Base-by-base conservation (phyloP, 441 rosid species). In the Hura crepitans region DNA sequence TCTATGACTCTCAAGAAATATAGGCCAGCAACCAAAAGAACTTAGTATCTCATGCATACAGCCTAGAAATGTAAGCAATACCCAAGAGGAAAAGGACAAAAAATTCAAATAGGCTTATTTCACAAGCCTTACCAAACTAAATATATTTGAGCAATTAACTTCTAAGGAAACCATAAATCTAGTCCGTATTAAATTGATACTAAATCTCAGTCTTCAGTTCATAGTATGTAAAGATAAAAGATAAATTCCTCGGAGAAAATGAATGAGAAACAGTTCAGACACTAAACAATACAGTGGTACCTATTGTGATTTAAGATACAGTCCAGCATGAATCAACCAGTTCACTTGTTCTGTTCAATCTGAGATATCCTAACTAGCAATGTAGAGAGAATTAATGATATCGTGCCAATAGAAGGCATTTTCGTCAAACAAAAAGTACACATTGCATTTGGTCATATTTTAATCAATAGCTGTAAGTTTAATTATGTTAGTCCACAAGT, bases 111-210 rank as follows among this genome's bases (percentile, higher is more conserved):
- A 6, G 61, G n/a, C 12, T 8, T 53, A 25, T 69, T 37, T 31
- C 59, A 66, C 9, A 50, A 50, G 6, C 18, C 22, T 33, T 12
- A 22, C 51, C 31, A 30, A 42, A 57, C 20, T 11, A 65, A 11
- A 12, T 45, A 45, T 9, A 55, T 12, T 57, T 37, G 14, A 25
- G 23, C 27, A 57, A 33, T 63, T 31, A 5, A n/a, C 45, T 25
- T 12, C 31, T n/a, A n/a, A n/a, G n/a, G n/a, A 2, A 4, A 22
- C 35, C 22, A 55, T 43, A 54, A 30, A 65, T 22, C 56, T 13
- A n/a, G n/a, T 62, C 25, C 31, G n/a, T 39, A 60, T 60, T 31
- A 23, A 49, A 70, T 61, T 49, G 25, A 33, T n/a, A 33, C 49
- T 22, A 12, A 18, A 53, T 7, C 22, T 39, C 4, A 6, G 39